Percentiles rank a stretch among this genome's conserved stretches.
Evolutionary conservation across 2,329 filamentous ascomycete species (phyloP).

Genomic region (Rhytidhysteron rufulum): DNA sequence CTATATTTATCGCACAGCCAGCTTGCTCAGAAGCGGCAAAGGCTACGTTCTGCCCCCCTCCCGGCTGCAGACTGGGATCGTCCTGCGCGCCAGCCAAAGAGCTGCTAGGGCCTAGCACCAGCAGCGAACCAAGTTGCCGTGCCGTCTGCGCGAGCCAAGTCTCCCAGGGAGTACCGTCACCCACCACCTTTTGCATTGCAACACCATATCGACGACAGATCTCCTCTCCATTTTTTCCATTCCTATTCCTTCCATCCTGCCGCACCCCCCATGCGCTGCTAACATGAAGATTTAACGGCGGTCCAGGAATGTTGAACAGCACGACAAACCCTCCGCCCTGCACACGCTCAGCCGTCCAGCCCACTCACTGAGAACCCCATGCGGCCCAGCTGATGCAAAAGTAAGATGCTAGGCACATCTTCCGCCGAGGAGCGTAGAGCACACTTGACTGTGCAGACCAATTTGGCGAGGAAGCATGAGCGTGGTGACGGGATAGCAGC

Average conservation of each 20-base stretch:
- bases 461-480: conserved; percentile 1
- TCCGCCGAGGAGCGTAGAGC: not conserved
- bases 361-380: too few species aligned
- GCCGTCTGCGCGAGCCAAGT: too few species aligned
- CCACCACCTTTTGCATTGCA: too few species aligned
- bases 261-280: not conserved
- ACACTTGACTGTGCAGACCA: not conserved
- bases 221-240: not conserved
- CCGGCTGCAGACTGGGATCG: not conserved
- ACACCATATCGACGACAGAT: not conserved
- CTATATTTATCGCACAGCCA: too few species aligned
- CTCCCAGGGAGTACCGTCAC: not conserved
- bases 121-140: too few species aligned
- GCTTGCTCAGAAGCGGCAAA: too few species aligned
- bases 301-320: conserved; percentile 3
- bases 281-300: too few species aligned
- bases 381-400: not conserved
- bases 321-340: not conserved
- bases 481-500: not conserved
- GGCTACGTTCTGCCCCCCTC: too few species aligned
- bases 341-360: not conserved
- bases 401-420: not conserved
- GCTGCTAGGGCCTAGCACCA: too few species aligned
- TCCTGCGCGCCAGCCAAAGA: not conserved
- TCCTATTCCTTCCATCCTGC: not conserved